phyloP scores from a whole-genome alignment of 331 rosid species.

The Acacia concinna region DNA sequence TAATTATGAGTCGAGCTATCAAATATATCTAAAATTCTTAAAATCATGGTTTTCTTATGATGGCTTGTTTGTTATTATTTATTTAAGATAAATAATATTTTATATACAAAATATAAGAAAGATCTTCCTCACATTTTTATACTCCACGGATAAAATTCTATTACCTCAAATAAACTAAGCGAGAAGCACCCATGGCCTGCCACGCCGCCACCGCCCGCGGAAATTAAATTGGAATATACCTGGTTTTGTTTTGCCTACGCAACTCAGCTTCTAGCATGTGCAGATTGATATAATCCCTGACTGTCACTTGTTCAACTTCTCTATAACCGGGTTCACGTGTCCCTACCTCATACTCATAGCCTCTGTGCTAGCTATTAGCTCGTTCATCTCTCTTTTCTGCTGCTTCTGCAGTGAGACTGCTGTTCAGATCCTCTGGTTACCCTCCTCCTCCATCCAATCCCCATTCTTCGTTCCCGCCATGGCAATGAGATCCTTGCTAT shows the following conservation, averaged over 20 bases:
- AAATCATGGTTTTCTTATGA: too few species aligned
- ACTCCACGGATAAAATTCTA: too few species aligned
- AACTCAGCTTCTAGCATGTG: not conserved
- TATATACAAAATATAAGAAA: too few species aligned
- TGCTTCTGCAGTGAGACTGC: not conserved
- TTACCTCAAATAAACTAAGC: too few species aligned
- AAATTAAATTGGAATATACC: not conserved
- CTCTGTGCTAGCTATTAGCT: rapidly evolving
- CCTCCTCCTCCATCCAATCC: not conserved
- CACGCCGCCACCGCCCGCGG: not conserved
- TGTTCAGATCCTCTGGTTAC: not conserved
- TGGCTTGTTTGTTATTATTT: too few species aligned
- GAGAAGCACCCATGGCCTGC: not conserved
- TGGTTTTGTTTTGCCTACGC: not conserved
- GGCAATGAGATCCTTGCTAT: conserved; percentile 62
- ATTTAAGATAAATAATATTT: too few species aligned
- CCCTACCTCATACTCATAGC: not conserved
- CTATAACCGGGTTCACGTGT: not conserved
- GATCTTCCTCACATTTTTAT: too few species aligned
- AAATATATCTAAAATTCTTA: too few species aligned
- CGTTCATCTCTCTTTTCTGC: not conserved
- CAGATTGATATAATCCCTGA: not conserved
- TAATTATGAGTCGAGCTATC: too few species aligned
- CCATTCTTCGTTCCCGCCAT: conserved; percentile 30
- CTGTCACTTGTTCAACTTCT: not conserved